Percentiles rank a stretch among this genome's conserved stretches.
These are phyloP conservation scores for Myxozyma vanderwaltii DNA, from an alignment of 805 yeast species.

Conservation along the genomic window DNA sequence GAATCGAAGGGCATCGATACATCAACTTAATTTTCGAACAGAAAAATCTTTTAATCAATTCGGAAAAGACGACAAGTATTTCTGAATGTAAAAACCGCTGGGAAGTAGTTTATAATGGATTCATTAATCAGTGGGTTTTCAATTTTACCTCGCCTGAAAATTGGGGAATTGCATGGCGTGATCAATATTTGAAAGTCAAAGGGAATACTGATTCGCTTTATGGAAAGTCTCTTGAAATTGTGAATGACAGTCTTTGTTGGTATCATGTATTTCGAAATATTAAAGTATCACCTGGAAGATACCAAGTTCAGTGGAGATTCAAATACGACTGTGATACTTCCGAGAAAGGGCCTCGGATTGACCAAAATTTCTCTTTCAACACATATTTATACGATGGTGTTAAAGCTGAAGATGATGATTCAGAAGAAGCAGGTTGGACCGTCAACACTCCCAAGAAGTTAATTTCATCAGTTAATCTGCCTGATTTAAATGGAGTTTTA, in stretches of 20 bases:
- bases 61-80: background rate
- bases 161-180: conserved; percentile 6
- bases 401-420: background rate
- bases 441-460: background rate
- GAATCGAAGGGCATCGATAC: conserved; percentile 3
- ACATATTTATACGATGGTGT: background rate
- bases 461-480: background rate
- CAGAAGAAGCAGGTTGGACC: background rate
- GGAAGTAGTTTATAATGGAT: background rate
- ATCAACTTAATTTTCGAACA: background rate
- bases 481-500: conserved; percentile 1
- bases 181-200: background rate
- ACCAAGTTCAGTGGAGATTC: conserved; percentile 8
- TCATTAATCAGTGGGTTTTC: background rate
- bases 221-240: background rate
- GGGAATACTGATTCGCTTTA: background rate
- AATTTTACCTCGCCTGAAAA: background rate
- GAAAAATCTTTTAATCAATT: background rate
- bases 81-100: conserved; percentile 1
- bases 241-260: background rate
- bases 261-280: conserved; percentile 6
- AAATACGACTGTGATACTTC: conserved; percentile 7
- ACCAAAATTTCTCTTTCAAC: conserved; percentile 3
- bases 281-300: conserved; percentile 1
- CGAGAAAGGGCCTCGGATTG: conserved; percentile 8